phyloP scores from a whole-genome alignment of 2,329 filamentous ascomycete species.

The Diaporthe amygdali region DNA sequence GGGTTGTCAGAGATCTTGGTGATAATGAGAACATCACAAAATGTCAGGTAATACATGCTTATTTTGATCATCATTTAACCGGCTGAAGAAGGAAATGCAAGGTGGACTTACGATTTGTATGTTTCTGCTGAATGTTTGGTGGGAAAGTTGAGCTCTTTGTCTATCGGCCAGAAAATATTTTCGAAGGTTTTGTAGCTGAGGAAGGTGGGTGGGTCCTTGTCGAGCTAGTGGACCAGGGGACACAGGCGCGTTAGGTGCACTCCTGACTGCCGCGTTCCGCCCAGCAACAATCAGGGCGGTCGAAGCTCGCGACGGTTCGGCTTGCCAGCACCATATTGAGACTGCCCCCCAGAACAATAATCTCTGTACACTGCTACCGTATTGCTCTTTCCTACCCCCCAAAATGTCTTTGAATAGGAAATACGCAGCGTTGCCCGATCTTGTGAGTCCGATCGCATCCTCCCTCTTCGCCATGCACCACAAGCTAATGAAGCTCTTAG shows the following conservation, averaged over 20 bases:
- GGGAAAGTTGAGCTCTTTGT: not conserved
- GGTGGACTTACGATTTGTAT: slow-evolving; percentile 36
- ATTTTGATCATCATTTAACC: slow-evolving; percentile 39
- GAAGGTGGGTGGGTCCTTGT: not conserved
- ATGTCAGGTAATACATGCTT: slow-evolving; percentile 50
- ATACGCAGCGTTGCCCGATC: slow-evolving; percentile 80
- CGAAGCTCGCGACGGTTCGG: not conserved
- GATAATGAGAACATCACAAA: slow-evolving; percentile 61
- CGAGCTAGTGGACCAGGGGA: not conserved
- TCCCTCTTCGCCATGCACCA: slow-evolving; percentile 20
- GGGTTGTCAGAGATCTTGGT: slow-evolving; percentile 73
- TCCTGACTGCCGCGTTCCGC: not conserved
- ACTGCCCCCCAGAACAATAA: not conserved
- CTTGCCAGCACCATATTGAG: not conserved
- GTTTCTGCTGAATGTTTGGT: not conserved
- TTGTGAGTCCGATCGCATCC: slow-evolving; percentile 55
- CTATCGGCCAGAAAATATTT: not conserved
- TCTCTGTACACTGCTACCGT: not conserved
- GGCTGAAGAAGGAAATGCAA: not conserved
- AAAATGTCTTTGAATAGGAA: slow-evolving; percentile 79
- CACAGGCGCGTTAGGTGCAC: not conserved
- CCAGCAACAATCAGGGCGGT: not conserved
- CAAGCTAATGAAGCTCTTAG: slow-evolving; percentile 48
- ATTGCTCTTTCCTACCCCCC: not conserved
- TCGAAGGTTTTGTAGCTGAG: slow-evolving; percentile 13